Evolutionary conservation across 1,139 yeast species (phyloP), one percentile per base, ranked within the genome.

Genomic region (Saccharomyces pastorianus): DNA sequence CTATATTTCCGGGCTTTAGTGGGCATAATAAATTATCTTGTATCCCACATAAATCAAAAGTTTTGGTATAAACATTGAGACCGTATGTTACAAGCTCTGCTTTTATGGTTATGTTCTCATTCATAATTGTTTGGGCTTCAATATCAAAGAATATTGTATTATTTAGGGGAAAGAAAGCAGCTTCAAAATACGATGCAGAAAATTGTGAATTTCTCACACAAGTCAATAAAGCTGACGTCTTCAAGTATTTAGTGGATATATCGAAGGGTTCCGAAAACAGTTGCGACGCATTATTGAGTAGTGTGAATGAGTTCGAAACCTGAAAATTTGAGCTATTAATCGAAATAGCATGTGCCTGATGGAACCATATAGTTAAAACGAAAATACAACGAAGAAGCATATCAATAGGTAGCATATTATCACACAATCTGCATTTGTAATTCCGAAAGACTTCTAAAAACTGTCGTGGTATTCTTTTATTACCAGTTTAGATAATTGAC

Each of bases 171-270:
- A 73, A 84, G 68, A 79, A 88, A 48, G 72, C 73, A 55, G 91
- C 95, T 63, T 88, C 87, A 66, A 95, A 91, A 61, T 77, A 81
- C 14, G 91, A 81, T 5, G 97, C 95, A 1, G 96, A 83, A 67
- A 95, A 84, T 68, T 84, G 85, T 9, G 99, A 91, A 70, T 87
- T 76, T 55, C 83, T 85, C 96, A 89, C 90, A 75, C 99, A 93
- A 50, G 99, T 88, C 63, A 91, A 75, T 62, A 95, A 76, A n/a
- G 98, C 88, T 11, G 81, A 72, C 0, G 96, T 72, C 53, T 62
- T 67, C 49, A 73, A 53, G 55, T 61, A 60, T 49, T 58, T 60
- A 46, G 17, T 38, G 7, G n/a, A 17, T 17, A 17, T 11, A 38
- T 38, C 26, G 2, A 38, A 20, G 6, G 44, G 44, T 3, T 5